Conservation (phyloP, 1,284 basidiomycete genomes). For the Marasmius oreades region DNA sequence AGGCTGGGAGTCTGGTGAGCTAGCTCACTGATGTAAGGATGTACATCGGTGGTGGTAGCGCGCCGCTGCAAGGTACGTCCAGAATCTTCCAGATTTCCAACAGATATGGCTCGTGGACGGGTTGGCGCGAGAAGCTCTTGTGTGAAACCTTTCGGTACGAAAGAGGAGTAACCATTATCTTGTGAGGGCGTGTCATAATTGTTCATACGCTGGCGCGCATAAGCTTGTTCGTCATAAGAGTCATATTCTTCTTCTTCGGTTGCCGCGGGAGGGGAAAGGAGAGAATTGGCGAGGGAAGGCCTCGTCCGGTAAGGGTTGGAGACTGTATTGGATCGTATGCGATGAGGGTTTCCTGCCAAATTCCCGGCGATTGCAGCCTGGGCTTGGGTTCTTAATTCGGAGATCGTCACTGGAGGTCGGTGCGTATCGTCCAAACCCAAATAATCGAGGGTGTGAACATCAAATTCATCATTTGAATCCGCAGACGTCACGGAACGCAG, state of each 20-base stretch:
- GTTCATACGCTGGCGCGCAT: slow-evolving; percentile 48
- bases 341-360: slow-evolving; percentile 66
- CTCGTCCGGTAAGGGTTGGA: slow-evolving; percentile 77
- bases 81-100: slow-evolving; percentile 85
- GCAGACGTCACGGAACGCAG: slow-evolving; percentile 74
- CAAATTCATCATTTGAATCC: slow-evolving; percentile 84
- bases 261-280: slow-evolving; percentile 57
- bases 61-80: slow-evolving; percentile 62
- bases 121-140: slow-evolving; percentile 62
- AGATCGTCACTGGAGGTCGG: slow-evolving; percentile 72
- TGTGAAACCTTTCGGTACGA: slow-evolving; percentile 72
- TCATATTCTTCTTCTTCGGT: slow-evolving; percentile 74
- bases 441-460: slow-evolving; percentile 92
- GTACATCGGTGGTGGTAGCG: slow-evolving; percentile 53
- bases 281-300: slow-evolving; percentile 50
- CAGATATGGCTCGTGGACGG: slow-evolving; percentile 87
- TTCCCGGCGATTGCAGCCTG: slow-evolving; percentile 86
- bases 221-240: slow-evolving; percentile 50
- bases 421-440: slow-evolving; percentile 83
- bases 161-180: slow-evolving; percentile 51
- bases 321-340: slow-evolving; percentile 86
- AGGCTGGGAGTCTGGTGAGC: slow-evolving; percentile 36
- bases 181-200: slow-evolving; percentile 53
- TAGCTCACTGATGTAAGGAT: slow-evolving; percentile 58
- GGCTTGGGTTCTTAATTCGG: slow-evolving; percentile 81